These are phyloP conservation scores for Pleurotus eryngii DNA, from an alignment of 768 basidiomycete genomes.

Conservation along the genomic window DNA sequence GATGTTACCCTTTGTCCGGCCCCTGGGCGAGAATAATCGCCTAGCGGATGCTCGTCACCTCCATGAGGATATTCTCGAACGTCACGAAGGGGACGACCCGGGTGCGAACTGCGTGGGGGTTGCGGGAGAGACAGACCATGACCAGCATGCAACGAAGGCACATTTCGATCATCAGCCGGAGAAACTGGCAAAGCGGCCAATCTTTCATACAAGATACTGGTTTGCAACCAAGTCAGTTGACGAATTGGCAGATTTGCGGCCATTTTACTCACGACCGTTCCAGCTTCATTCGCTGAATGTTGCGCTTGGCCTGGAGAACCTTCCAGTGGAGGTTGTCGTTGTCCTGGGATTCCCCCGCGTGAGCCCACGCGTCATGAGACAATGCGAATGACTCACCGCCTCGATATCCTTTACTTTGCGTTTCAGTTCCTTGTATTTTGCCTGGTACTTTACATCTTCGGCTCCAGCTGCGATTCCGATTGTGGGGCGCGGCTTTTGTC, in stretches of 20 bases:
- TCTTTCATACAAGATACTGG: slow-evolving; percentile 74
- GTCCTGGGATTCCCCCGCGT: slow-evolving; percentile 47
- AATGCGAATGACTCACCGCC: slow-evolving; percentile 45
- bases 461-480: slow-evolving; percentile 74
- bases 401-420: slow-evolving; percentile 88
- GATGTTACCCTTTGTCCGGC: slow-evolving; percentile 43
- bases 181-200: slow-evolving; percentile 59
- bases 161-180: slow-evolving; percentile 41
- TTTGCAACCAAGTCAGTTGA: slow-evolving; percentile 13
- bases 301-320: slow-evolving; percentile 73
- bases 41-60: slow-evolving; percentile 37
- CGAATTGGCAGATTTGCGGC: slow-evolving; percentile 14
- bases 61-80: slow-evolving; percentile 38
- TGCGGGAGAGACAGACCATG: slow-evolving; percentile 30
- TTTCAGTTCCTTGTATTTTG: slow-evolving; percentile 86
- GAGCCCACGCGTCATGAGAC: slow-evolving; percentile 11
- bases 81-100: slow-evolving; percentile 30
- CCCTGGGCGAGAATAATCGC: slow-evolving; percentile 49
- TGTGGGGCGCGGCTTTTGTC: slow-evolving; percentile 47
- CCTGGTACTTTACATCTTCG: slow-evolving; percentile 83
- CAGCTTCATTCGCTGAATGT: slow-evolving; percentile 82
- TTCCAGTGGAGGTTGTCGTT: slow-evolving; percentile 87
- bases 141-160: slow-evolving; percentile 28
- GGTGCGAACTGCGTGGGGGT: slow-evolving; percentile 30
- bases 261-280: slow-evolving; percentile 73